Percentiles rank a stretch among this genome's conserved stretches.
Evolutionary conservation across 2,329 filamentous ascomycete genomes (phyloP).

Genomic region (Aspergillus tamarii): DNA sequence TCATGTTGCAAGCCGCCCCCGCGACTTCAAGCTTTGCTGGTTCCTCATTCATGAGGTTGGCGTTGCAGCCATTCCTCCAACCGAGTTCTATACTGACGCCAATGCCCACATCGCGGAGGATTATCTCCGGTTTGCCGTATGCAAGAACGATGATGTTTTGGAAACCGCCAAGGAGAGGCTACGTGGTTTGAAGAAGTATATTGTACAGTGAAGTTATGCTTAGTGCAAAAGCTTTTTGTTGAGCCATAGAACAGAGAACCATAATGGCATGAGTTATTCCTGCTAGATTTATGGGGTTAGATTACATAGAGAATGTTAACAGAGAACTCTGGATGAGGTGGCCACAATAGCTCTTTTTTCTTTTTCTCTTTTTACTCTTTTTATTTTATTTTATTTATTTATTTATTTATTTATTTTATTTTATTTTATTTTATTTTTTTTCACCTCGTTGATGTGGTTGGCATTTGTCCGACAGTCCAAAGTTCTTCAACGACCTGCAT

Average conservation of each 20-base stretch:
- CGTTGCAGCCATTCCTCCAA: conserved; percentile 92
- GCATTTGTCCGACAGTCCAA: not conserved
- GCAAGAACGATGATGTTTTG: conserved; percentile 86
- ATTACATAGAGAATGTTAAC: not conserved
- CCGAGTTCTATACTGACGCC: conserved; percentile 88
- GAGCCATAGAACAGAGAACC: not conserved
- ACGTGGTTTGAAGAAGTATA: conserved; percentile 73
- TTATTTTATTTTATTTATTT: too few relatives aligned
- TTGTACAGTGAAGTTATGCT: conserved; percentile 40
- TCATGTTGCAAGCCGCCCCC: conserved; percentile 80
- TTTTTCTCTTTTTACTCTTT: too few relatives aligned
- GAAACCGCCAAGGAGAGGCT: conserved; percentile 77
- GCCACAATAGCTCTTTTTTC: not conserved
- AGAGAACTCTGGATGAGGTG: not conserved
- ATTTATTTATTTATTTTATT: too few relatives aligned
- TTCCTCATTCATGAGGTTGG: conserved; percentile 96
- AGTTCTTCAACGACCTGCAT: not conserved
- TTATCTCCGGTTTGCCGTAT: conserved; percentile 93
- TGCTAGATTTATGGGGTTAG: not conserved
- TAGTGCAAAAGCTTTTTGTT: conserved; percentile 11
- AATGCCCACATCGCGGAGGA: conserved; percentile 88
- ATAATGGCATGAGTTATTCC: not conserved
- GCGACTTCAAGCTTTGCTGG: conserved; percentile 95
- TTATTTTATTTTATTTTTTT: too few relatives aligned
- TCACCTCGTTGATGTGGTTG: not conserved